A percentile compares a stretch with the other conserved stretches of the same genome.
Conservation (phyloP, 331 rosid species). For the Arachis monticola region DNA sequence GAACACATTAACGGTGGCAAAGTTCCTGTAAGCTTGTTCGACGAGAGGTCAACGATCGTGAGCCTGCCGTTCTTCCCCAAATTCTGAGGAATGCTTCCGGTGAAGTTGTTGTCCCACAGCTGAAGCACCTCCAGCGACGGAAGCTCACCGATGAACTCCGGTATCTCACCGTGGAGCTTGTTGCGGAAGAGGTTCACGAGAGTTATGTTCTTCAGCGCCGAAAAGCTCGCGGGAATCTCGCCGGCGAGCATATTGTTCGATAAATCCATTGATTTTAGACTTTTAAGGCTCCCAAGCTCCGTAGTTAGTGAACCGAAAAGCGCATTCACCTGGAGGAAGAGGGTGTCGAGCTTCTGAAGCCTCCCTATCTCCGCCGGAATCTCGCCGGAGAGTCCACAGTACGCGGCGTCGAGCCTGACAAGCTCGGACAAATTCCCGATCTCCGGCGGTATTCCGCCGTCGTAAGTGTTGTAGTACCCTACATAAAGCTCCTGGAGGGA, state of each 20-base stretch:
- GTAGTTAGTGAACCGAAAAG: constrained; percentile 72
- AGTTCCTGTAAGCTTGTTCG: constrained; percentile 81
- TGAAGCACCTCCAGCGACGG: constrained; percentile 82
- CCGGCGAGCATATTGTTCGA: constrained; percentile 76
- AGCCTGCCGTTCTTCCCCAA: constrained; percentile 78
- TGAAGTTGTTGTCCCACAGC: constrained; percentile 95
- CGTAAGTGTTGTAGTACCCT: constrained; percentile 73
- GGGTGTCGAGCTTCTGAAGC: constrained; percentile 69
- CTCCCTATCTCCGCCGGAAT: constrained; percentile 73
- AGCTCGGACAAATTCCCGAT: constrained; percentile 71
- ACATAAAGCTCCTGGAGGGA: constrained; percentile 72
- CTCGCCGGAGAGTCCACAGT: constrained; percentile 78
- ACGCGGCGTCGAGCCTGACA: constrained; percentile 82
- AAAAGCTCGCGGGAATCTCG: constrained; percentile 72
- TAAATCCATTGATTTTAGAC: constrained; percentile 80
- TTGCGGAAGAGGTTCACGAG: constrained; percentile 80
- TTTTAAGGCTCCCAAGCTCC: constrained; percentile 65
- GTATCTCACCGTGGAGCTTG: constrained; percentile 89
- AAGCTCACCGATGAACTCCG: constrained; percentile 76
- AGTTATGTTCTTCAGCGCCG: constrained; percentile 71
- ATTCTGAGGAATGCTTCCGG: constrained; percentile 70
- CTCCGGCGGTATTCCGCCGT: constrained; percentile 74
- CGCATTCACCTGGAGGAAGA: constrained; percentile 86
- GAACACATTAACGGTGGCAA: constrained; percentile 78
- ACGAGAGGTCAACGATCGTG: constrained; percentile 72